phyloP scores from a whole-genome alignment of 164 flowering plant genomes.

The Liriodendron chinense region DNA sequence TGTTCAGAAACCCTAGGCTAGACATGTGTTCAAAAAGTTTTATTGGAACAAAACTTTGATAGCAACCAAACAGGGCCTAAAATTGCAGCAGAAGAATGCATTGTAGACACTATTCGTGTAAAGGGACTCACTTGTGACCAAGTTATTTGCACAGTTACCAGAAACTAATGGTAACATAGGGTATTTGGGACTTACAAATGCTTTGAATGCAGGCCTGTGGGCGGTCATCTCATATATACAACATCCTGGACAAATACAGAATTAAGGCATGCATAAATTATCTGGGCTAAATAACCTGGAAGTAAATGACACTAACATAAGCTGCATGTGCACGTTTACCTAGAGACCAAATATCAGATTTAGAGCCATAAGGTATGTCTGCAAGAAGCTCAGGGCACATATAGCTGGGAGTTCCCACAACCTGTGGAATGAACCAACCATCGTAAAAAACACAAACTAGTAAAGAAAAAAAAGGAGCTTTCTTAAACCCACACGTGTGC shows the following conservation, averaged over 20 bases:
- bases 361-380: slow-evolving; percentile 98
- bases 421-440: slow-evolving; percentile 40
- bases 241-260: slow-evolving; percentile 61
- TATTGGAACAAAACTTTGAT: too few relatives aligned
- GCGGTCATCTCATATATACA: slow-evolving; percentile 96
- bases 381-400: slow-evolving; percentile 99
- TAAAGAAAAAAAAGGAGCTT: too few relatives aligned
- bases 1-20: too few relatives aligned
- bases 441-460: background rate
- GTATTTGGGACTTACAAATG: slow-evolving; percentile 72
- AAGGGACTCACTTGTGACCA: background rate
- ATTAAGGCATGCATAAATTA: slow-evolving; percentile 1
- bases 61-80: background rate
- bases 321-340: slow-evolving; percentile 40
- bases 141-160: background rate
- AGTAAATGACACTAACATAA: background rate
- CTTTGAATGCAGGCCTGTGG: slow-evolving; percentile 90
- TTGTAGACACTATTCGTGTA: background rate
- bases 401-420: slow-evolving; percentile 98
- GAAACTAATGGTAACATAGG: background rate
- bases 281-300: slow-evolving; percentile 4
- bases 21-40: too few relatives aligned
- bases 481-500: background rate
- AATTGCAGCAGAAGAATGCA: background rate
- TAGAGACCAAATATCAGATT: slow-evolving; percentile 99